A percentile compares a stretch with the other conserved stretches of the same genome.
These are phyloP conservation scores for Leucogyrophana mollusca DNA, from an alignment of 768 basidiomycete genomes.

Conservation along the genomic window DNA sequence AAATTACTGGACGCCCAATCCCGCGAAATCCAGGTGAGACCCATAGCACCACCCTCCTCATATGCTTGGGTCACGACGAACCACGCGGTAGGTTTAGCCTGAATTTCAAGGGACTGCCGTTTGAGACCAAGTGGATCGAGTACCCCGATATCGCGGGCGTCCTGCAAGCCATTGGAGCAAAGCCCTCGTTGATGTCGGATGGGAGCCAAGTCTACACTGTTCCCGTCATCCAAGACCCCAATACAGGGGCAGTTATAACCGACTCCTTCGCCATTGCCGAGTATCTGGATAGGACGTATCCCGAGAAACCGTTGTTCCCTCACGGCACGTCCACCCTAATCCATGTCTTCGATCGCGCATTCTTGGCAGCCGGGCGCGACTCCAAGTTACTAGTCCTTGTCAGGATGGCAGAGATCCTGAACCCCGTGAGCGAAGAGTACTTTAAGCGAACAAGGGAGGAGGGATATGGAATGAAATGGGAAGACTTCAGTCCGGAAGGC, in stretches of 20 bases:
- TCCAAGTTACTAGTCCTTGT: conserved; percentile 17
- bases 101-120: conserved; percentile 35
- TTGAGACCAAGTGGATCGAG: conserved; percentile 50
- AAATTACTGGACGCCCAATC: conserved; percentile 29
- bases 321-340: conserved; percentile 35
- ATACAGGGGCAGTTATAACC: conserved; percentile 32
- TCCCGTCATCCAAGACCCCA: conserved; percentile 44
- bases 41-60: too few species aligned
- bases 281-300: conserved; percentile 48
- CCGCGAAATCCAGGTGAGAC: conserved; percentile 32
- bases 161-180: conserved; percentile 26
- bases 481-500: conserved; percentile 37
- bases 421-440: conserved; percentile 30
- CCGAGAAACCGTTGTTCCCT: conserved; percentile 13
- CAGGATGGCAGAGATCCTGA: conserved; percentile 19
- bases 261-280: conserved; percentile 43
- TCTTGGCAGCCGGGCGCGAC: conserved; percentile 19
- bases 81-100: conserved; percentile 23
- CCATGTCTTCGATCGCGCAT: conserved; percentile 33
- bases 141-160: conserved; percentile 43
- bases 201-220: conserved; percentile 39
- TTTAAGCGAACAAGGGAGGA: conserved; percentile 36
- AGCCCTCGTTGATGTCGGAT: not conserved
- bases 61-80: too few species aligned
- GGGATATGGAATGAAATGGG: conserved; percentile 33